Base-by-base conservation (phyloP, 2,329 filamentous ascomycete species). In the Cryphonectria radicalis region DNA sequence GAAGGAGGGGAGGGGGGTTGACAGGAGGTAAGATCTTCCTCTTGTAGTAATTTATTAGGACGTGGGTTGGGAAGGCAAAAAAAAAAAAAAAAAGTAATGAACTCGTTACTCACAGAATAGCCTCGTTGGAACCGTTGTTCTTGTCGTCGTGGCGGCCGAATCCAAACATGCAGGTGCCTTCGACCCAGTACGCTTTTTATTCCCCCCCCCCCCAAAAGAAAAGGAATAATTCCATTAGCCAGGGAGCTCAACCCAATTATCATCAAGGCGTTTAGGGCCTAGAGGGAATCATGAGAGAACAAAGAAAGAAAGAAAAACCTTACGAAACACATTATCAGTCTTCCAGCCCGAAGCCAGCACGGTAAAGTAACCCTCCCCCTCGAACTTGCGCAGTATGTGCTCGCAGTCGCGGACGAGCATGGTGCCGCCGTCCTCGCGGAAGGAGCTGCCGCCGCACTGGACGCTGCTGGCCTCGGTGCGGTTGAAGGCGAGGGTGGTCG, bases 131-230 rank as follows among this genome's bases (percentile, higher is more conserved):
- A 22, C 55, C 66, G 42, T 71, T 67, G 32, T 69, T 22, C 8
- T 50, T 25, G 28, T 43, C 63, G 42, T 71, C 62, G 5, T 57
- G 22, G n/a, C 70, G 63, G 53, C 50, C 64, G n/a, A 71, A 65
- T 3, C 66, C 70, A 25, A 71, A 71, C 66, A 69, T 13, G 67
- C 70, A 71, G 32, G 32, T 69, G 53, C 70, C 66, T 13, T 43
- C 22, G 11, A n/a, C 17, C 19, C 6, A 60, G 37, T 67, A 67
- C 7, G 37, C 66, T 67, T 53, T 50, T 35, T 46, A n/a, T n/a
- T n/a, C n/a, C n/a, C n/a, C n/a, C n/a, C n/a, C n/a, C n/a, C n/a
- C 6, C 17, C 25, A 50, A 32, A 7, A 17, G 13, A 32, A n/a
- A n/a, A n/a, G n/a, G n/a, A 57, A 17, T 13, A 32, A 57, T 4